Conservation (phyloP, 2,329 filamentous ascomycete genomes). For the Trichoderma breve region DNA sequence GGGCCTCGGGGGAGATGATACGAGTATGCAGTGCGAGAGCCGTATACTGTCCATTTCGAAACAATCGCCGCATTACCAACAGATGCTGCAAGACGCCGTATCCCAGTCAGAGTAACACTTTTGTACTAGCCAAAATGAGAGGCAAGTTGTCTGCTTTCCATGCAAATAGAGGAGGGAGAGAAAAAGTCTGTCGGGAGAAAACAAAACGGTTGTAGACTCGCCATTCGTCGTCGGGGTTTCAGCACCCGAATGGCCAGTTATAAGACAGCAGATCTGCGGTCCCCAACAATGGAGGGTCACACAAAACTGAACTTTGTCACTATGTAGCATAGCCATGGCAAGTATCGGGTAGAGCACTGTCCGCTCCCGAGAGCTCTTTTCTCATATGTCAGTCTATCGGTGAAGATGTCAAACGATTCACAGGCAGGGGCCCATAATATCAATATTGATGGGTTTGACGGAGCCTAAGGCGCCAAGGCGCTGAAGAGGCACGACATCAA, state of each 20-base stretch:
- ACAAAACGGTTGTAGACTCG: background rate
- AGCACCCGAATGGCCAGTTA: background rate
- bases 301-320: background rate
- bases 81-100: background rate
- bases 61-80: background rate
- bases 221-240: background rate
- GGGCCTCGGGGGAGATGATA: background rate
- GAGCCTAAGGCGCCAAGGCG: background rate
- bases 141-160: background rate
- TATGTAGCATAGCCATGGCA: background rate
- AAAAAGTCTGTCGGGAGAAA: background rate
- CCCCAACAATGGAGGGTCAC: conserved; percentile 4
- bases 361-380: background rate
- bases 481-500: background rate
- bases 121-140: background rate
- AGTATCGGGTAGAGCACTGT: conserved; percentile 15
- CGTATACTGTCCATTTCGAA: background rate
- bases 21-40: background rate
- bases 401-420: background rate
- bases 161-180: background rate
- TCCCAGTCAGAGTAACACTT: background rate
- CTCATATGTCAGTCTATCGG: background rate
- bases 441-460: background rate
- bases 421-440: background rate
- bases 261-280: background rate